Conservation (phyloP, 2,329 filamentous ascomycete species). For the Pseudogymnoascus sp. region DNA sequence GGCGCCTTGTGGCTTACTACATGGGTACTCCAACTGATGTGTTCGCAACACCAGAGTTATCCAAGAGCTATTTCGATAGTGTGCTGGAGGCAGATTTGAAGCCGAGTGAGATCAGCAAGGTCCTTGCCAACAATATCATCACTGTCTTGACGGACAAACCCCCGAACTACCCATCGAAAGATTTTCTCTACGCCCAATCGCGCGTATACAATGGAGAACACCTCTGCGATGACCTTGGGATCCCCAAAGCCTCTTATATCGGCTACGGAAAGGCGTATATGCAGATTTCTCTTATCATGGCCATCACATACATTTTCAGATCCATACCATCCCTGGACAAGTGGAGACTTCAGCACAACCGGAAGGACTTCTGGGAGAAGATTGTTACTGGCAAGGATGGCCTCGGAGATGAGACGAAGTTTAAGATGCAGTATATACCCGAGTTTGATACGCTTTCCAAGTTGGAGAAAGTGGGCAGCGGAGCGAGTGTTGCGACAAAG, state of each 20-base stretch:
- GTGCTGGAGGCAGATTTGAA: conserved; percentile 57
- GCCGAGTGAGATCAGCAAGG: conserved; percentile 52
- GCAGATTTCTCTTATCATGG: conserved; percentile 59
- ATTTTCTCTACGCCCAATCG: conserved; percentile 60
- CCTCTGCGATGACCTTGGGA: conserved; percentile 49
- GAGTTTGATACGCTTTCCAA: conserved; percentile 36
- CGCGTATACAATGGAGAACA: conserved; percentile 63
- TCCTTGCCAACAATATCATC: conserved; percentile 70
- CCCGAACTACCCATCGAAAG: conserved; percentile 55
- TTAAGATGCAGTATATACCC: conserved; percentile 66
- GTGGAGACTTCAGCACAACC: conserved; percentile 2
- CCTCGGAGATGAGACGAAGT: conserved; percentile 53
- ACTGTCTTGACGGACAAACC: conserved; percentile 56
- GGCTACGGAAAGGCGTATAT: conserved; percentile 44
- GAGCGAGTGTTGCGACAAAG: not conserved
- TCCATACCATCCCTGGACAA: conserved; percentile 36
- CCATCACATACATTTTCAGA: conserved; percentile 23
- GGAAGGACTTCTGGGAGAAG: not conserved
- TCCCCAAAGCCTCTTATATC: conserved; percentile 16
- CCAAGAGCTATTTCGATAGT: conserved; percentile 58
- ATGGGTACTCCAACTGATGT: conserved; percentile 59
- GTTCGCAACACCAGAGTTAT: conserved; percentile 47
- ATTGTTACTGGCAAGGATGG: conserved; percentile 31
- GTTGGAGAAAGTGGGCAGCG: conserved; percentile 14
- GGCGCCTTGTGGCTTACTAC: conserved; percentile 65